These are phyloP conservation scores for Sisymbrium irio DNA, from an alignment of 345 rosid species.

Conservation along the genomic window DNA sequence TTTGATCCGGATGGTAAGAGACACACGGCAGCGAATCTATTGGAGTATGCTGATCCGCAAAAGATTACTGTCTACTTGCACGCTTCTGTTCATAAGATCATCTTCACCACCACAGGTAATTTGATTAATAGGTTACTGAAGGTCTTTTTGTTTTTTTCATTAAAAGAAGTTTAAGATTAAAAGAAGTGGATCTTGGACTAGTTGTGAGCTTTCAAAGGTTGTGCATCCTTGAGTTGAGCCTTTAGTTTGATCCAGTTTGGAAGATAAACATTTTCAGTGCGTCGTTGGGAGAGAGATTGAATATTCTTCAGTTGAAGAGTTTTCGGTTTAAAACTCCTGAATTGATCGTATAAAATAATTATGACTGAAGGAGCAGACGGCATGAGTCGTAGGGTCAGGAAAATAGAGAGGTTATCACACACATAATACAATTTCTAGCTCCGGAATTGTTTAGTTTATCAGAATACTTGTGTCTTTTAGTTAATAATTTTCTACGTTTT, in stretches of 20 bases:
- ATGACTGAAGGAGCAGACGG: neutral
- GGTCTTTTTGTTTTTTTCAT: neutral
- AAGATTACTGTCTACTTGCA: conserved; percentile 1
- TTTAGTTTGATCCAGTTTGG: neutral
- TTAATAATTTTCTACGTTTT: neutral
- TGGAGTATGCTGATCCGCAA: conserved; percentile 8
- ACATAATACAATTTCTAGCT: neutral
- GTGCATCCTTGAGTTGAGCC: neutral
- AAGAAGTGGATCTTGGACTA: neutral
- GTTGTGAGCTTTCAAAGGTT: neutral
- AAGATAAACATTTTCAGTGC: neutral
- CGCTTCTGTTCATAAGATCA: conserved; percentile 4
- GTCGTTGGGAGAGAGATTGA: neutral
- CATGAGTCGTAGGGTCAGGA: no score
- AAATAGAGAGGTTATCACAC: neutral
- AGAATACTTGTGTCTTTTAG: neutral
- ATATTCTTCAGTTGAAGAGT: neutral
- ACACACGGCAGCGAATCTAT: neutral
- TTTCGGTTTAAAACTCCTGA: neutral
- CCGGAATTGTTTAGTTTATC: neutral
- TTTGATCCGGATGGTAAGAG: neutral
- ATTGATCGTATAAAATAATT: neutral
- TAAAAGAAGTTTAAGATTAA: neutral
- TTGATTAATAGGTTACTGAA: neutral
- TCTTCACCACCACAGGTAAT: conserved; percentile 11